A percentile compares a stretch with the other conserved stretches of the same genome.
These are phyloP conservation scores for Rhododendron mucronatum DNA, from an alignment of 148 eudicot species.

Conservation along the genomic window DNA sequence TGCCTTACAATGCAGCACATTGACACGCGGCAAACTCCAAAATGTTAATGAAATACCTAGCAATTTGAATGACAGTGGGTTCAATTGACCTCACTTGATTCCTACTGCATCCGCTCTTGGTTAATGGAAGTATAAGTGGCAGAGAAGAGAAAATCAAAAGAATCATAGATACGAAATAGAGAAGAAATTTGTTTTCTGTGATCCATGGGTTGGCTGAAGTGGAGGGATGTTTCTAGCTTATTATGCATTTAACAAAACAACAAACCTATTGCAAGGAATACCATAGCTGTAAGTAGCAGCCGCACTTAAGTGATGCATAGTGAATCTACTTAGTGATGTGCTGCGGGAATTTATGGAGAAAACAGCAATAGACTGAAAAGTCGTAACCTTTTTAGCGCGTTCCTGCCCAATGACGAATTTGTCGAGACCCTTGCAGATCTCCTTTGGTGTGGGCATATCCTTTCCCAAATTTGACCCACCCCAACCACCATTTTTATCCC, in stretches of 20 bases:
- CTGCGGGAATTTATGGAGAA: background rate
- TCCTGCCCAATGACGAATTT: constrained; percentile 78
- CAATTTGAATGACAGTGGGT: background rate
- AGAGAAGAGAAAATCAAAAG: background rate
- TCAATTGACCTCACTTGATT: background rate
- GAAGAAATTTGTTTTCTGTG: background rate
- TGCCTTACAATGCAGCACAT: background rate
- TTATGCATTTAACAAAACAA: background rate
- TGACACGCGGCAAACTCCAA: background rate
- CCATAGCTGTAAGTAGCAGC: background rate
- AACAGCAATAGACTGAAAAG: background rate
- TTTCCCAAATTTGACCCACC: constrained; percentile 71
- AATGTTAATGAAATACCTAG: background rate
- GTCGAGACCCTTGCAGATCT: constrained; percentile 68
- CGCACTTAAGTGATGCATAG: background rate
- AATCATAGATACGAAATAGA: background rate
- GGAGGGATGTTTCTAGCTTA: background rate
- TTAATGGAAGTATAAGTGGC: background rate
- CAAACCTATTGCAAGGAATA: background rate
- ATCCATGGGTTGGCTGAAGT: background rate
- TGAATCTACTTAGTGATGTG: background rate
- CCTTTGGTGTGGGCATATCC: constrained; percentile 75
- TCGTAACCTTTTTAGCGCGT: constrained; percentile 63
- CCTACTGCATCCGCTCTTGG: background rate
- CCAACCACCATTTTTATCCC: constrained; percentile 42